Evolutionary conservation across 345 rosid genomes (phyloP).

Genomic region (Bretschneidera sinensis): DNA sequence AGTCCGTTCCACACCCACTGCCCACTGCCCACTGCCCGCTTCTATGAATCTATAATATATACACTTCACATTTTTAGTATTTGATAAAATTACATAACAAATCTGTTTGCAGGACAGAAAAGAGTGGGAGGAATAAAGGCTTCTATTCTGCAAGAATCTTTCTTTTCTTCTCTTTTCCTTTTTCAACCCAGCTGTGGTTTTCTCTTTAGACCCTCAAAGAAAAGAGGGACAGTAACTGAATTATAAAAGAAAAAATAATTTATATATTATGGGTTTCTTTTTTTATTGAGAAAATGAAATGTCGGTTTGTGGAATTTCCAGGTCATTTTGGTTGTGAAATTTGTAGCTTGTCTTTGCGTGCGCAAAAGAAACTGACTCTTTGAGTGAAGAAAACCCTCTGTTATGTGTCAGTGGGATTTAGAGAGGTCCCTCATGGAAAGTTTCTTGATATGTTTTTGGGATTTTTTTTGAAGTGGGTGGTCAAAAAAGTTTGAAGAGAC

Average conservation of each 20-base stretch:
- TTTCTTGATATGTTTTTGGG: conserved; percentile 7
- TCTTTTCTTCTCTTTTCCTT: conserved; percentile 8
- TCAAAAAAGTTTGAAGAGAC: neutral
- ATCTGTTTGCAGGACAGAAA: too few species aligned
- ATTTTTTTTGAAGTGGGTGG: conserved; percentile 6
- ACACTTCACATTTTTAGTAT: neutral
- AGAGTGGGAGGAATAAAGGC: conserved; percentile 31
- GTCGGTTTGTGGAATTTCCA: conserved; percentile 24
- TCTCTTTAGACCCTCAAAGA: conserved; percentile 12
- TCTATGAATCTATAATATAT: neutral
- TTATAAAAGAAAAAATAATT: neutral
- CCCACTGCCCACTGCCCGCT: too few species aligned
- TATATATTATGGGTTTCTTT: too few species aligned
- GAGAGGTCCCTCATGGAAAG: conserved; percentile 3
- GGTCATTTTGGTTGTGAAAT: conserved; percentile 16
- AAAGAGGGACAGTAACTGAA: conserved; percentile 11
- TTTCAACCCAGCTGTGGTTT: neutral
- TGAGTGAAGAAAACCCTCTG: neutral
- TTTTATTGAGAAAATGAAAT: conserved; percentile 4
- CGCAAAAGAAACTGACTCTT: conserved; percentile 3
- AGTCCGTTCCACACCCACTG: conserved; percentile 1
- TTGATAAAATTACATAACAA: neutral
- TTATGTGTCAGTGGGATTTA: conserved; percentile 17
- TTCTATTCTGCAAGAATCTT: conserved; percentile 21
- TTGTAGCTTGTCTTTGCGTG: conserved; percentile 27